These are phyloP conservation scores for Schizonepeta tenuifolia DNA, from an alignment of 257 asterid species.

Conservation along the genomic window DNA sequence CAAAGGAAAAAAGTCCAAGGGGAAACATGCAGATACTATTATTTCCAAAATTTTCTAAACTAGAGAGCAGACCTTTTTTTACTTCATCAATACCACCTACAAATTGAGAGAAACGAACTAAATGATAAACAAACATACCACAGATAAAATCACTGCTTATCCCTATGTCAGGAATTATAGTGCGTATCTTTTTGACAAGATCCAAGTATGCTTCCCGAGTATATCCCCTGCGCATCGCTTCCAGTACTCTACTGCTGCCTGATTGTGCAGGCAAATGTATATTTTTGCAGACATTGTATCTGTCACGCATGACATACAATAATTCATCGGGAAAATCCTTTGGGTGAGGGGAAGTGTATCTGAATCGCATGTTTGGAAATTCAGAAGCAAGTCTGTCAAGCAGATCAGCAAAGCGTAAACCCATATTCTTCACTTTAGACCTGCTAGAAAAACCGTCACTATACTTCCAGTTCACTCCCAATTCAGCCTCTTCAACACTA, in stretches of 20 bases:
- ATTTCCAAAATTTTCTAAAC: neutral
- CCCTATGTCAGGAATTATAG: constrained; percentile 82
- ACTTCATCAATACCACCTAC: neutral
- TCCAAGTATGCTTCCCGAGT: constrained; percentile 91
- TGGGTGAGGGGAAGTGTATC: constrained; percentile 99
- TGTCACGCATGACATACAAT: constrained; percentile 84
- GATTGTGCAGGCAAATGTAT: constrained; percentile 97
- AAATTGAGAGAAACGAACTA: neutral
- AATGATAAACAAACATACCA: constrained; percentile 55
- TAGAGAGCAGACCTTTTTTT: neutral
- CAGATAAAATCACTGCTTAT: constrained; percentile 97
- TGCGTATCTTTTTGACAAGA: constrained; percentile 78
- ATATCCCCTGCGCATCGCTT: constrained; percentile 92
- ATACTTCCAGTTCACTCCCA: constrained; percentile 78
- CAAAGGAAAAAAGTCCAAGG: neutral
- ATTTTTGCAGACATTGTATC: constrained; percentile 89
- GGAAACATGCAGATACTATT: neutral
- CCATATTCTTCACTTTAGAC: constrained; percentile 76
- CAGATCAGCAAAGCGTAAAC: constrained; percentile 94
- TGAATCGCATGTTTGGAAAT: constrained; percentile 94
- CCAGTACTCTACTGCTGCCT: constrained; percentile 85
- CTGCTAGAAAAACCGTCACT: constrained; percentile 92
- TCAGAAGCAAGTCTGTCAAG: constrained; percentile 80
- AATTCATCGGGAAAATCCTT: constrained; percentile 95
- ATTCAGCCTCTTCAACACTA: constrained; percentile 61